Evolutionary conservation across 2,329 filamentous ascomycete genomes (phyloP), one percentile per base, ranked within the genome.

Genomic region (Trichophyton schoenleinii): DNA sequence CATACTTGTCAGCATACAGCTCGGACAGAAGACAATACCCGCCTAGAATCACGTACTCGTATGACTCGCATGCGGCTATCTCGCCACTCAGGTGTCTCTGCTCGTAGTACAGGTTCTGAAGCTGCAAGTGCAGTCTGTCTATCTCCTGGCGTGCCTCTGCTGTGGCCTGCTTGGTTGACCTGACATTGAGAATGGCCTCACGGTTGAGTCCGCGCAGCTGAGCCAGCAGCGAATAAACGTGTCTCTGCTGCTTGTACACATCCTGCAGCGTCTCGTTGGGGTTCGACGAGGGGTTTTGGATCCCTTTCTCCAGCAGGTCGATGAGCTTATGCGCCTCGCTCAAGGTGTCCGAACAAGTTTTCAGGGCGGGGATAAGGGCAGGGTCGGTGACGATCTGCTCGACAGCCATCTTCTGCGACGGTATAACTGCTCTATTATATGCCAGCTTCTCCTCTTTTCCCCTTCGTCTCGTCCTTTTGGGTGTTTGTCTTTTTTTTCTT

Each of bases 81-180:
- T 99, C 94, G 57, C 89, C 89, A 65, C 88, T 85, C 60, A 99
- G 78, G 73, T 96, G 91, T 60, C 89, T 81, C 76, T 97, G 91
- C 74, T 99, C 92, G 71, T 99, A 99, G 73, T 94, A 95, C 6
- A 99, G 78, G 70, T 99, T 99, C 75, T 97, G 92, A 61, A 99
- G 80, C 70, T 95, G 89, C 42, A 99, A 80, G 71, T 97, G 91
- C 64, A 99, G 80, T 58, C 87, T 84, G 72, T 99, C 94, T 65
- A 97, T 90, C 74, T 96, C 90, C 68, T 92, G 88, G 57, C 91
- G 85, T 57, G 88, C 88, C 73, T 96, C 90, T 34, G 89, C 87
- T 0, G 94, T 97, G 67, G 84, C 80, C 60, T 87, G 80, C 73
- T 97, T 97, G 13, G 91, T 96, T 67, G 90, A 85, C 66, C 94